Conservation (phyloP, 2,329 filamentous ascomycete genomes). For the Daldinia sp. region DNA sequence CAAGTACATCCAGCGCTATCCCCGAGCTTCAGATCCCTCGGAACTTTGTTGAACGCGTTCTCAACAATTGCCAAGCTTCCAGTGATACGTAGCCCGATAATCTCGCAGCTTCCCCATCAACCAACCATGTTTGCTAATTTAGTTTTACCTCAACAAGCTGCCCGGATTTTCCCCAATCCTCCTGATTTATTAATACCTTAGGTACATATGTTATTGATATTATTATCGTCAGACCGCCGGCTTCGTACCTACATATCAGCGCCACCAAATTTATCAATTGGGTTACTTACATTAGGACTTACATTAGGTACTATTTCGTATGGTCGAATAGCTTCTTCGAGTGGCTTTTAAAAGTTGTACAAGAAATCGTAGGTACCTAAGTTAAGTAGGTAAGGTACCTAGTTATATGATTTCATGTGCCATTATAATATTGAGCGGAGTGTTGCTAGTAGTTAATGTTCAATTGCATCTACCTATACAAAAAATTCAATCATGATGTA, state of each 20-base stretch:
- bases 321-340: not conserved
- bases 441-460: conserved; percentile 28
- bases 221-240: not conserved
- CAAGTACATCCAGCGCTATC: conserved; percentile 1
- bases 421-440: conserved; percentile 16
- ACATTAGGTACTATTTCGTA: not conserved
- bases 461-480: conserved; percentile 42
- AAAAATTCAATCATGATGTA: conserved; percentile 46
- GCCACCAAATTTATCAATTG: not conserved
- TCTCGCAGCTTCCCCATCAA: conserved; percentile 40
- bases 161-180: conserved; percentile 48
- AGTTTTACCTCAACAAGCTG: conserved; percentile 42
- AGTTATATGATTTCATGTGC: not conserved
- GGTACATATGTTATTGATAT: not conserved
- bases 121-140: conserved; percentile 21
- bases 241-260: not conserved
- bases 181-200: not conserved
- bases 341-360: not conserved
- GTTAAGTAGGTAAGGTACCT: too few relatives aligned
- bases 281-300: not conserved
- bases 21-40: conserved; percentile 16
- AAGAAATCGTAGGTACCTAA: not conserved
- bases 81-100: conserved; percentile 29
- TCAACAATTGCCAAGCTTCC: conserved; percentile 44
- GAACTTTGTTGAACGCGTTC: conserved; percentile 35